Evolutionary conservation across 2,329 filamentous ascomycete species (phyloP).

Genomic region (Fusarium armeniacum): DNA sequence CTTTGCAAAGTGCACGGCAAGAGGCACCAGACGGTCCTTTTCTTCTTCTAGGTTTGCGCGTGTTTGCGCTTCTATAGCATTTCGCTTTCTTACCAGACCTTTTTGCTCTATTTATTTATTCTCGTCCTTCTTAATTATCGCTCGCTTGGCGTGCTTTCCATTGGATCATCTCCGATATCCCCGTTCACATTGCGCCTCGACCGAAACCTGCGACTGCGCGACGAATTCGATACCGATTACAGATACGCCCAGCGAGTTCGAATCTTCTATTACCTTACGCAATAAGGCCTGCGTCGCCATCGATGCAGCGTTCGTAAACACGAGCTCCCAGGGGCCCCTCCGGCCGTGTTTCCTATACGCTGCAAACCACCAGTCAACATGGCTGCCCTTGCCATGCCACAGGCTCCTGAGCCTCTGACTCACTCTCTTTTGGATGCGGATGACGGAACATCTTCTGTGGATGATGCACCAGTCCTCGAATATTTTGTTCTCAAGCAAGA

Average conservation of each 20-base stretch:
- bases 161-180: conserved; percentile 25
- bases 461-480: conserved; percentile 57
- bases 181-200: conserved; percentile 38
- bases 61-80: conserved; percentile 30
- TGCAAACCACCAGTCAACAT: conserved; percentile 38
- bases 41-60: conserved; percentile 30
- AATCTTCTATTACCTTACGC: conserved; percentile 1
- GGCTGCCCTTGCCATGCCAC: conserved; percentile 41
- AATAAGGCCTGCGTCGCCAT: conserved; percentile 20
- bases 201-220: conserved; percentile 28
- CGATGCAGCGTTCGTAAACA: conserved; percentile 45
- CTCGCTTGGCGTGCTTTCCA: conserved; percentile 3
- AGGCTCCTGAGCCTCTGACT: conserved; percentile 35
- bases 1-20: conserved; percentile 35
- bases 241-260: conserved; percentile 6
- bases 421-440: conserved; percentile 53
- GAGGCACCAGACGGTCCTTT: conserved; percentile 29
- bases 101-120: conserved; percentile 1
- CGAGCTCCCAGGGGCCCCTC: conserved; percentile 47
- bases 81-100: conserved; percentile 13
- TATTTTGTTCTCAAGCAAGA: conserved; percentile 82
- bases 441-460: conserved; percentile 53
- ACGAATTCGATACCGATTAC: conserved; percentile 23
- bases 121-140: conserved; percentile 6
- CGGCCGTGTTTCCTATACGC: conserved; percentile 44